Conservation (phyloP, 257 asterid genomes). For the Solanum bulbocastanum region DNA sequence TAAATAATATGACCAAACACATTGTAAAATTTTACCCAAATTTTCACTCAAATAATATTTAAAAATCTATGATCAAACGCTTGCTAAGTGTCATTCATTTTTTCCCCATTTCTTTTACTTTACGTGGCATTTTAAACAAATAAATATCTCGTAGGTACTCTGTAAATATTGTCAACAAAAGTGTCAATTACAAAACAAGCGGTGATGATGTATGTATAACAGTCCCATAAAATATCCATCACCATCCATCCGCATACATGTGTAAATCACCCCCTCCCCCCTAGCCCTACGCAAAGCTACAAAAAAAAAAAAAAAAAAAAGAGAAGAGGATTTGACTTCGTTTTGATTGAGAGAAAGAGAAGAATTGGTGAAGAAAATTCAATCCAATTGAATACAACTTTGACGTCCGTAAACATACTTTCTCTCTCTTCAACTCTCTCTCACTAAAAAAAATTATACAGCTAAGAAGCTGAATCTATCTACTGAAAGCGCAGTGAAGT, state of each 20-base stretch:
- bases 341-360: not conserved
- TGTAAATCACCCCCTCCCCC: not conserved
- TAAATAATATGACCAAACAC: too few species aligned
- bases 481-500: slow-evolving; percentile 2
- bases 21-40: too few species aligned
- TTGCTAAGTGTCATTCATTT: too few species aligned
- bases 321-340: slow-evolving; percentile 34
- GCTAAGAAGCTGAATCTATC: not conserved
- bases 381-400: slow-evolving; percentile 25
- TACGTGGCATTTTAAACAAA: too few species aligned
- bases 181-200: too few species aligned
- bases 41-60: too few species aligned
- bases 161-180: too few species aligned
- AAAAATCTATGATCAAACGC: too few species aligned
- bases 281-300: too few species aligned
- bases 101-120: too few species aligned
- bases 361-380: slow-evolving; percentile 11
- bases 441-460: not conserved
- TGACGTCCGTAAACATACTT: slow-evolving; percentile 37
- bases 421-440: slow-evolving; percentile 9
- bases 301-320: not conserved
- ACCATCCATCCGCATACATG: not conserved
- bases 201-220: too few species aligned
- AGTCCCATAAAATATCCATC: not conserved
- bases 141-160: too few species aligned